Percentiles rank a stretch among this genome's conserved stretches.
These are phyloP conservation scores for Gentiana macrophylla DNA, from an alignment of 257 asterid genomes.

Conservation along the genomic window DNA sequence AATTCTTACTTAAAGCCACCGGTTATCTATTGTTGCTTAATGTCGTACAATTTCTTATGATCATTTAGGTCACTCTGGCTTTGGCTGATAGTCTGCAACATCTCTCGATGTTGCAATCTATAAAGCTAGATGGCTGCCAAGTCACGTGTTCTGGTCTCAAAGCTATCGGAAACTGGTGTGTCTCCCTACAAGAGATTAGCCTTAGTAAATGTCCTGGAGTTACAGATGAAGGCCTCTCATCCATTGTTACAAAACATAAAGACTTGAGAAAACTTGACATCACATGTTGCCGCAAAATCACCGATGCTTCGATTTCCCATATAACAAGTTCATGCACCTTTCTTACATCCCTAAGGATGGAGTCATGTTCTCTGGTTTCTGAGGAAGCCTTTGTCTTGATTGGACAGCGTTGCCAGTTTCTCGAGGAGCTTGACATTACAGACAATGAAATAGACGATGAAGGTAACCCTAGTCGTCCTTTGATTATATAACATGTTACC, in stretches of 20 bases:
- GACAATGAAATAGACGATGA: constrained; percentile 78
- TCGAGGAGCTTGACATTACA: constrained; percentile 86
- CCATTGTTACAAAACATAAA: constrained; percentile 49
- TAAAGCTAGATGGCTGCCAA: constrained; percentile 76
- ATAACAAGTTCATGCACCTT: constrained; percentile 60
- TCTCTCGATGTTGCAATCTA: constrained; percentile 53
- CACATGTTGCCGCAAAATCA: constrained; percentile 82
- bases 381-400: constrained; percentile 57
- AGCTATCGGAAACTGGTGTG: constrained; percentile 67
- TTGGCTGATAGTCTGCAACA: constrained; percentile 65
- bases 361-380: constrained; percentile 53
- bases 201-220: constrained; percentile 77
- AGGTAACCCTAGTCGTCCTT: constrained; percentile 33
- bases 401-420: constrained; percentile 60
- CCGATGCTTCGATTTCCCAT: constrained; percentile 48
- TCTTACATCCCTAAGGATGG: constrained; percentile 78
- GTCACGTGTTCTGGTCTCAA: constrained; percentile 72
- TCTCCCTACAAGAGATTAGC: constrained; percentile 60
- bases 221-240: constrained; percentile 78
- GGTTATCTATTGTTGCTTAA: constrained; percentile 1
- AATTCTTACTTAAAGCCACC: constrained; percentile 1
- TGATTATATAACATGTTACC: background rate
- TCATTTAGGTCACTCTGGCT: constrained; percentile 63
- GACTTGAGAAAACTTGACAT: constrained; percentile 65
- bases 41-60: constrained; percentile 7